Evolutionary conservation across 495 filamentous ascomycete species (phyloP), one percentile per base, ranked within the genome.

Genomic region (Lasiosphaeria miniovina): DNA sequence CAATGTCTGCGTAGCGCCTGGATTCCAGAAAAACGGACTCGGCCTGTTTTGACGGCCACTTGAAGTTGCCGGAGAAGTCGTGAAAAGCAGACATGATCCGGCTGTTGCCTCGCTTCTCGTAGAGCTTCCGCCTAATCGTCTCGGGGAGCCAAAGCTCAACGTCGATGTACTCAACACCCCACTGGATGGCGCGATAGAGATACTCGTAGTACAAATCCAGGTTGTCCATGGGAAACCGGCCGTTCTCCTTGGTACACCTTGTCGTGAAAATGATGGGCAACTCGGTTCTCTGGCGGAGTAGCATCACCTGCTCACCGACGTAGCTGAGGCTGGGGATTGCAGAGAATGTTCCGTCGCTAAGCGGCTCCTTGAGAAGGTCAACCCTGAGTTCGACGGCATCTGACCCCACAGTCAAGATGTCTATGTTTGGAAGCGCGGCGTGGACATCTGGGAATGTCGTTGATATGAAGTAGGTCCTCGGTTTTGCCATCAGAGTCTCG

Each of bases 81-180:
- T 94, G 90, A 62, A 91, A 93, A 3, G 90, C 89, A 6, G 89
- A 91, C 77, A 93, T 90, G 71, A 94, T 90, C 52, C 85, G 84
- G 71, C 87, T 90, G 70, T 82, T 86, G 6, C 90, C 89, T 61
- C 88, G 84, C 49, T 82, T 77, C 68, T 87, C 83, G 32, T 84
- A 84, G n/a, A 94, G 73, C 43, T 71, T 78, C 52, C 75, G 75
- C 54, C 90, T 78, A 56, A 94, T 88, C 9, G 85, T 75, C 71
- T 91, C 90, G 7, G 90, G 90, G 14, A 93, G 79, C 89, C 90
- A 92, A 51, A 93, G 70, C 71, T 94, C 90, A 12, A 94, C 89
- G 61, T 94, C 90, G 50, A 94, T 86, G 69, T 93, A 94, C 69
- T 93, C 90, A 38, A 90, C 88, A 3, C 90, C 90, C 89, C 89